phyloP scores from a whole-genome alignment of 2,329 filamentous ascomycete genomes.

The Septoria linicola region DNA sequence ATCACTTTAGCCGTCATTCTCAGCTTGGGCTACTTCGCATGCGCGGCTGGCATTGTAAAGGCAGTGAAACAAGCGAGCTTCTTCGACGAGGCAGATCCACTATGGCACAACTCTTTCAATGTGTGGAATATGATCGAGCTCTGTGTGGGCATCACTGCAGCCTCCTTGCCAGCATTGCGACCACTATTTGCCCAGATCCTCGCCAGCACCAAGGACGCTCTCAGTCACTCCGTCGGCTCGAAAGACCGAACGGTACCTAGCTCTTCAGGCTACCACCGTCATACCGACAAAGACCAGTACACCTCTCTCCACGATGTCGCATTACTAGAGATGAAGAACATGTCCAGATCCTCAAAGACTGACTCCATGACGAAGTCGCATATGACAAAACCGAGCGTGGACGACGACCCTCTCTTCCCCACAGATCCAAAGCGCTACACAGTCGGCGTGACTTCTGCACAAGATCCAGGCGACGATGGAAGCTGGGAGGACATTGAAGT shows the following conservation, averaged over 20 bases:
- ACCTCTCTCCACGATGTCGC: constrained; percentile 2
- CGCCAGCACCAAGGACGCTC: constrained; percentile 17
- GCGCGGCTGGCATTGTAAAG: constrained; percentile 46
- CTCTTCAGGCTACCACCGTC: constrained; percentile 9
- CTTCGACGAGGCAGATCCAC: constrained; percentile 39
- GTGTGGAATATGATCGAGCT: constrained; percentile 50
- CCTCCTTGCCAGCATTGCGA: constrained; percentile 45
- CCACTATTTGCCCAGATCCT: constrained; percentile 25
- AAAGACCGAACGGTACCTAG: constrained; percentile 6
- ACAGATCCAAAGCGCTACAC: constrained; percentile 9
- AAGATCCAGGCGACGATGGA: constrained; percentile 15
- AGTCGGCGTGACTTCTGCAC: constrained; percentile 14
- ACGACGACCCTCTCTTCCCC: background rate
- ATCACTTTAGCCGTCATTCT: constrained; percentile 41
- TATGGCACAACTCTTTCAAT: constrained; percentile 43
- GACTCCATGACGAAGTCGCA: constrained; percentile 9
- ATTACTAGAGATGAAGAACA: constrained; percentile 15
- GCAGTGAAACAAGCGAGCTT: constrained; percentile 41
- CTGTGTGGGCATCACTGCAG: constrained; percentile 46
- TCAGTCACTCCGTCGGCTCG: constrained; percentile 12
- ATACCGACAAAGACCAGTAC: constrained; percentile 3
- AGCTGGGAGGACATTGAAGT: constrained; percentile 20
- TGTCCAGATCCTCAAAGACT: constrained; percentile 4
- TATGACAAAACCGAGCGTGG: constrained; percentile 1
- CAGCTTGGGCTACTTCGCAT: constrained; percentile 44